Evolutionary conservation across 2,329 filamentous ascomycete genomes (phyloP), one percentile per base, ranked within the genome.

Genomic region (Curvularia sp.): DNA sequence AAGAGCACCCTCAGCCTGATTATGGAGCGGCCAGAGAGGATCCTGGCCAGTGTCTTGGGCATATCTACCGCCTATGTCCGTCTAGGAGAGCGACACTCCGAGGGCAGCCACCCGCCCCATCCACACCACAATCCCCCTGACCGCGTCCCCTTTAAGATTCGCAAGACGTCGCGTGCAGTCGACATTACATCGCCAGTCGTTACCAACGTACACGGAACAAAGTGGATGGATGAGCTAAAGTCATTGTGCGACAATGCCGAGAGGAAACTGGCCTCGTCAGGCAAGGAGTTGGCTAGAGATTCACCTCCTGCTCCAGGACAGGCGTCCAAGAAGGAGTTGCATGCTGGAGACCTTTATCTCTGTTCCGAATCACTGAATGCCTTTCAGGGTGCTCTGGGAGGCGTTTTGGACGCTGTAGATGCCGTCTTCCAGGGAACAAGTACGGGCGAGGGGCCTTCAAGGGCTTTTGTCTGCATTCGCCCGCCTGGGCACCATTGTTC

Each of bases 401-500:
- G 93, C 23, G 91, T 98, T 0, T 94, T 93, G 70, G 95, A 99
- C 68, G 96, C 92, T 0, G 88, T 99, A 0, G 95, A 99, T 76
- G 83, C 87, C 0, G 89, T 98, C 3, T 95, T 98, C 68, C 82
- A 82, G 5, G 79, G 83, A 55, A 71, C 69, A 12, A 71, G 61
- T 46, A 64, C 63, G 41, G 77, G 79, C 2, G 78, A 80, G 3
- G 84, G 87, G 6, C 88, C 89, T 21, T 87, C 85, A 45, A 87
- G 92, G 54, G 93, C 93, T 0, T 99, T 99, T 75, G 92, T 98
- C 49, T 93, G 90, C 27, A 90, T 98, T 49, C 88, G 95, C 30
- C 95, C 95, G 4, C 95, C 95, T 0, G 95, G 95, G 1, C 95
- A 99, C 74, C 95, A 99, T 74, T 99, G 95, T 78, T 97, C 94